phyloP scores from a whole-genome alignment of 2,329 filamentous ascomycete genomes.

The Aspergillus glaucus region DNA sequence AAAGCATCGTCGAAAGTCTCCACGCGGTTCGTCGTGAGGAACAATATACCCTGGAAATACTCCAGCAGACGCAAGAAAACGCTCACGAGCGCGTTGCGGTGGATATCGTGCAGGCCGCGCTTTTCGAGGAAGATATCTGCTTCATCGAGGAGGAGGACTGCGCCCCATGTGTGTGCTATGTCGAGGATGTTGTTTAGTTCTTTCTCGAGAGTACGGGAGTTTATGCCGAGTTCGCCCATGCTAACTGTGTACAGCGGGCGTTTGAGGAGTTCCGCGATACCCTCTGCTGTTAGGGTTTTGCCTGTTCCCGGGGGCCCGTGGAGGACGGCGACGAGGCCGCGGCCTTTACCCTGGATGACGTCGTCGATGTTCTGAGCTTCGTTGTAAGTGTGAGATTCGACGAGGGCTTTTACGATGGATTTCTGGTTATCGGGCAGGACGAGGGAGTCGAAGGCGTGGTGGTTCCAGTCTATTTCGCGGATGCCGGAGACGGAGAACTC shows the following conservation, averaged over 20 bases:
- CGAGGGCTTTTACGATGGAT: conserved; percentile 69
- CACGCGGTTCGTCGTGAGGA: conserved; percentile 83
- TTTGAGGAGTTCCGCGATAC: conserved; percentile 74
- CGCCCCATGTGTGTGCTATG: conserved; percentile 79
- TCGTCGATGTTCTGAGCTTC: conserved; percentile 77
- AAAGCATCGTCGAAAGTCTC: conserved; percentile 86
- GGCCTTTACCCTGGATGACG: conserved; percentile 76
- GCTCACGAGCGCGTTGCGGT: conserved; percentile 77
- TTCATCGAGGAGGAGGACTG: conserved; percentile 78
- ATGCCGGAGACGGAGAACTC: conserved; percentile 78
- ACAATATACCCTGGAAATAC: conserved; percentile 87
- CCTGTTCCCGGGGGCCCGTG: conserved; percentile 83
- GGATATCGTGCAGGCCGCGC: conserved; percentile 73
- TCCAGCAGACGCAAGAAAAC: conserved; percentile 83
- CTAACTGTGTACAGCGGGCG: conserved; percentile 79
- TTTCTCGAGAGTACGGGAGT: conserved; percentile 64
- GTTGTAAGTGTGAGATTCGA: conserved; percentile 77
- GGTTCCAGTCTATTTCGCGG: conserved; percentile 77
- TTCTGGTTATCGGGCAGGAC: conserved; percentile 63
- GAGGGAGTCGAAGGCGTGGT: conserved; percentile 72
- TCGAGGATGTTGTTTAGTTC: conserved; percentile 80
- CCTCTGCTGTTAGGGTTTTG: conserved; percentile 82
- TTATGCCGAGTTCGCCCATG: conserved; percentile 74
- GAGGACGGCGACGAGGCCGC: conserved; percentile 73
- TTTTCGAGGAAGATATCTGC: conserved; percentile 80